phyloP scores from a whole-genome alignment of 2,329 filamentous ascomycete genomes.

The Aspergillus ruber region DNA sequence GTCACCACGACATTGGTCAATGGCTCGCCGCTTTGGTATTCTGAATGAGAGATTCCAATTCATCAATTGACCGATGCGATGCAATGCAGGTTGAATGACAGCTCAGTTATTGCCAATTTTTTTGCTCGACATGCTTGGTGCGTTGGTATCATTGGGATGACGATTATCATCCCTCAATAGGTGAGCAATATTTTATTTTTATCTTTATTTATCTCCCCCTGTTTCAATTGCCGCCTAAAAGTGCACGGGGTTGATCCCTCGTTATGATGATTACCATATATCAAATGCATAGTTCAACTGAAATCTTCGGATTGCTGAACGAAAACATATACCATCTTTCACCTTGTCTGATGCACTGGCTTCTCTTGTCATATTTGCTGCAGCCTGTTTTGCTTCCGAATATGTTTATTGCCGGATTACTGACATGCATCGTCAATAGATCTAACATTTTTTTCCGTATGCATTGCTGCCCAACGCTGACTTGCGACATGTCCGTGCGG shows the following conservation, averaged over 20 bases:
- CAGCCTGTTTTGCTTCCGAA: conserved; percentile 4
- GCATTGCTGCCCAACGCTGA: conserved; percentile 32
- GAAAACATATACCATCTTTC: conserved; percentile 36
- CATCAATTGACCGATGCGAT: neutral
- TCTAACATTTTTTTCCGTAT: neutral
- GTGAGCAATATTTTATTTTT: neutral
- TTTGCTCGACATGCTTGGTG: too few relatives aligned
- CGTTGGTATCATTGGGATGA: too few relatives aligned
- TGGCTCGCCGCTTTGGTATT: neutral
- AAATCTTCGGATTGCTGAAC: conserved; percentile 35
- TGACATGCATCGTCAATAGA: neutral
- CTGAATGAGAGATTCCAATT: neutral
- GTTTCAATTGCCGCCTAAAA: neutral
- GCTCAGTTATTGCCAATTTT: neutral
- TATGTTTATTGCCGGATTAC: conserved; percentile 10
- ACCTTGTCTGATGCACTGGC: conserved; percentile 24
- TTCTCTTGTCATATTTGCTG: conserved; percentile 2
- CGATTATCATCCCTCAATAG: neutral
- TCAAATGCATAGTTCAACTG: conserved; percentile 39
- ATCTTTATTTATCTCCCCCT: neutral
- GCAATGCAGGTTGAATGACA: neutral
- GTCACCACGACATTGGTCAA: neutral
- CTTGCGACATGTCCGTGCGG: conserved; percentile 3
- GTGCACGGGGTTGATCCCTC: neutral
- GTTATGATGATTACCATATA: conserved; percentile 33